Conservation (phyloP, 331 rosid species). For the Malus hybrid region DNA sequence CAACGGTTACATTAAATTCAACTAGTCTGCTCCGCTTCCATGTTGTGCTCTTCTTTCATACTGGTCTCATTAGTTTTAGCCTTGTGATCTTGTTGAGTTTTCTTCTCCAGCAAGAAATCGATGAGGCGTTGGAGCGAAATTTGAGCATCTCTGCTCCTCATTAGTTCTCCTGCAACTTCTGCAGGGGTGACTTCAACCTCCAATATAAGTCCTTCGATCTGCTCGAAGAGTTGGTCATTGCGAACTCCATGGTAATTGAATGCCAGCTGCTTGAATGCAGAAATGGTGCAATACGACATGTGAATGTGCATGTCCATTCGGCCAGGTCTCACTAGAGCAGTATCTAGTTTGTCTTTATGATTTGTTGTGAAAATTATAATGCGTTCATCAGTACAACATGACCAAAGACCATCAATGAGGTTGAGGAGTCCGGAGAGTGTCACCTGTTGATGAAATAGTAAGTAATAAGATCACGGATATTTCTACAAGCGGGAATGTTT, state of each 20-base stretch:
- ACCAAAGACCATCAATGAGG: slow-evolving; percentile 18
- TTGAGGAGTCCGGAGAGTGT: slow-evolving; percentile 18
- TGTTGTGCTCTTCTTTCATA: not conserved
- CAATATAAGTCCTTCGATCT: slow-evolving; percentile 12
- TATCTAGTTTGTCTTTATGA: slow-evolving; percentile 15
- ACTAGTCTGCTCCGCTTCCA: not conserved
- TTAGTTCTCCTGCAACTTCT: slow-evolving; percentile 24
- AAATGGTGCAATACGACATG: slow-evolving; percentile 1
- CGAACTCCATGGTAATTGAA: slow-evolving; percentile 19
- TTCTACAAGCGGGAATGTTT: too few species aligned
- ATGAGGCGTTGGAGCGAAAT: slow-evolving; percentile 10
- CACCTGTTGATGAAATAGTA: not conserved
- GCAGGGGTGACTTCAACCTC: slow-evolving; percentile 30
- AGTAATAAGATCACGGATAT: too few species aligned
- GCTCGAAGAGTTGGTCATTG: slow-evolving; percentile 7
- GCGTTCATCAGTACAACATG: slow-evolving; percentile 4
- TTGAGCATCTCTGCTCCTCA: not conserved
- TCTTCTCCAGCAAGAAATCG: slow-evolving; percentile 16
- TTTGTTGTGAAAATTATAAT: slow-evolving; percentile 13
- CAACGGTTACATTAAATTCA: not conserved
- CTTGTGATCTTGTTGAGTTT: not conserved
- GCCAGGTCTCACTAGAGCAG: slow-evolving; percentile 7
- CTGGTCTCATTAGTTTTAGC: not conserved
- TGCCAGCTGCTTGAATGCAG: slow-evolving; percentile 10
- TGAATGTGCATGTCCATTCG: slow-evolving; percentile 15